These are phyloP conservation scores for Penicillium sp. DNA, from an alignment of 2,329 filamentous ascomycete species.

Conservation along the genomic window DNA sequence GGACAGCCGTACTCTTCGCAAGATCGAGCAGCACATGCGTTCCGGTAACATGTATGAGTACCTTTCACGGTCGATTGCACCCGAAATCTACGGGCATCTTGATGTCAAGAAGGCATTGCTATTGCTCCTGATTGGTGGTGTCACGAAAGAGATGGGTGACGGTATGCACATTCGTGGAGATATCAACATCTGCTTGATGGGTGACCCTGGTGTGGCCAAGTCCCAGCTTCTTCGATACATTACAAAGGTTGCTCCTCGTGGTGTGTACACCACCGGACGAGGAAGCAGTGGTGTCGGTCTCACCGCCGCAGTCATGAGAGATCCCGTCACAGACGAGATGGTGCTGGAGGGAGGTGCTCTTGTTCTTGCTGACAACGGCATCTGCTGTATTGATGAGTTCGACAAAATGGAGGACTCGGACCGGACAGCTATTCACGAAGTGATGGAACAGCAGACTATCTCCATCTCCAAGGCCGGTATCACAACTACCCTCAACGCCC, in stretches of 20 bases:
- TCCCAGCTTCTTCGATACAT: slow-evolving; percentile 98
- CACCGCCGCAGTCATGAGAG: slow-evolving; percentile 76
- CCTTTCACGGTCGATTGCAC: slow-evolving; percentile 91
- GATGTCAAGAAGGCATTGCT: slow-evolving; percentile 98
- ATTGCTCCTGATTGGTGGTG: slow-evolving; percentile 91
- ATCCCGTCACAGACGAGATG: slow-evolving; percentile 75
- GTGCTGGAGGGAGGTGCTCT: slow-evolving; percentile 77
- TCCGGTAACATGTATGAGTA: slow-evolving; percentile 94
- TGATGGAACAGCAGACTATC: slow-evolving; percentile 85
- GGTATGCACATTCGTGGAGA: slow-evolving; percentile 99
- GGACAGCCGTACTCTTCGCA: slow-evolving; percentile 72
- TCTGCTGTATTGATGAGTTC: slow-evolving; percentile 82
- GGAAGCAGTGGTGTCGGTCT: slow-evolving; percentile 79
- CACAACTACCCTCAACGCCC: slow-evolving; percentile 92
- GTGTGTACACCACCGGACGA: slow-evolving; percentile 79
- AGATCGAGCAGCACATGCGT: slow-evolving; percentile 80
- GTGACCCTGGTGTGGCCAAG: slow-evolving; percentile 98
- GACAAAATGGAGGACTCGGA: slow-evolving; percentile 82
- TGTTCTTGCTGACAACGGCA: slow-evolving; percentile 75
- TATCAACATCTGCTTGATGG: slow-evolving; percentile 98
- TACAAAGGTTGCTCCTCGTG: slow-evolving; percentile 92
- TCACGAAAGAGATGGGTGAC: slow-evolving; percentile 94
- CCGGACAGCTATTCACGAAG: slow-evolving; percentile 78
- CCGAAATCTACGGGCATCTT: slow-evolving; percentile 92
- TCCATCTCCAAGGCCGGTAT: slow-evolving; percentile 89